phyloP scores from a whole-genome alignment of 176 grass and related monocot species.

The Poa pratensis region DNA sequence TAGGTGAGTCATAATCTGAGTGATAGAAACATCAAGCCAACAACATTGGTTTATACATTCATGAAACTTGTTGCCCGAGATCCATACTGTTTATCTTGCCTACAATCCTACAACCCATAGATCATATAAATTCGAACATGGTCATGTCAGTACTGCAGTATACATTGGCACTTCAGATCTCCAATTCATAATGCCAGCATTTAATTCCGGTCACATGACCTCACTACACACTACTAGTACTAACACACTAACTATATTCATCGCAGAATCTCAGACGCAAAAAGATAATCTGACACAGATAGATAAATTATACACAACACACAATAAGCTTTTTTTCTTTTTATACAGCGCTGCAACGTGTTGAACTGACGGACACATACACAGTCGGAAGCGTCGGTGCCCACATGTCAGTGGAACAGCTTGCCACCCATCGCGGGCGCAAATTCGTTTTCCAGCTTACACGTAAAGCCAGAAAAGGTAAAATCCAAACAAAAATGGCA shows the following conservation, averaged over 20 bases:
- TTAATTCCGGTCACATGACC: slow-evolving; percentile 47
- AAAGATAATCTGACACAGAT: slow-evolving; percentile 6
- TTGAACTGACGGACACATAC: not conserved
- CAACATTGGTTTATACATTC: too few species aligned
- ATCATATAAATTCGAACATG: not conserved
- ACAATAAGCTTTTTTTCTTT: not conserved
- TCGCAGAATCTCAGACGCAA: slow-evolving; percentile 14
- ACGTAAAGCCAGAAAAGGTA: not conserved
- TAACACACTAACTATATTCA: too few species aligned
- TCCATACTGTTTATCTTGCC: too few species aligned
- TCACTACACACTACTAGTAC: not conserved
- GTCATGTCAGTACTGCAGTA: not conserved
- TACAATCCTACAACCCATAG: not conserved
- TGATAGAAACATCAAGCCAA: too few species aligned
- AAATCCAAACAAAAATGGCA: not conserved
- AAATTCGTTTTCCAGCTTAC: slow-evolving; percentile 26
- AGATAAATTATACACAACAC: slow-evolving; percentile 19
- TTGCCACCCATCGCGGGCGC: not conserved
- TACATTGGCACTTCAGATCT: slow-evolving; percentile 31
- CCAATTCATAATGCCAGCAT: slow-evolving; percentile 37
- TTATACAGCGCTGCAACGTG: slow-evolving; percentile 42
- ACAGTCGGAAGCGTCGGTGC: slow-evolving; percentile 31
- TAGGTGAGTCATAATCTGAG: not conserved
- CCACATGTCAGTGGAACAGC: slow-evolving; percentile 48
- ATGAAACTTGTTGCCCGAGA: too few species aligned